Conservation (phyloP, 2,329 filamentous ascomycete genomes). For the Ophiostoma quercus region DNA sequence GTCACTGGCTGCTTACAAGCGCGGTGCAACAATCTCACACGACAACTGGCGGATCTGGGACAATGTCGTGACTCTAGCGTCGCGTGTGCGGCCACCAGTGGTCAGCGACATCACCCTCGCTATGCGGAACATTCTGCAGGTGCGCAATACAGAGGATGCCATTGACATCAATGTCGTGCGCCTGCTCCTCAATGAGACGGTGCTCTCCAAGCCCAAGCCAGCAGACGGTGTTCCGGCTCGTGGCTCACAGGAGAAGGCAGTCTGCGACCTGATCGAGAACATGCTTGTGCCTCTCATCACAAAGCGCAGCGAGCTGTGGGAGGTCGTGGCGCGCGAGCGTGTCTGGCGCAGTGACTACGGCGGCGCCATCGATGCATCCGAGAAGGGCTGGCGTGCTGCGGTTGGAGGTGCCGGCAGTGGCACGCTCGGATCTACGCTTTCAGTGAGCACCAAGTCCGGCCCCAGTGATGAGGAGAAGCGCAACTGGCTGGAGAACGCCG, state of each 20-base stretch:
- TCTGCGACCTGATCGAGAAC: conserved; percentile 69
- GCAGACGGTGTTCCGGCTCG: conserved; percentile 43
- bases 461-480: conserved; percentile 37
- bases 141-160: conserved; percentile 72
- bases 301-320: conserved; percentile 69
- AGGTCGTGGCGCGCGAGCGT: conserved; percentile 63
- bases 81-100: conserved; percentile 68
- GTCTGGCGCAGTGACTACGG: conserved; percentile 66
- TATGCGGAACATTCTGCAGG: conserved; percentile 66
- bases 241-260: conserved; percentile 56
- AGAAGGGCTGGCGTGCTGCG: conserved; percentile 82
- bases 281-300: conserved; percentile 80
- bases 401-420: conserved; percentile 34
- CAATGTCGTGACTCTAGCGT: conserved; percentile 83
- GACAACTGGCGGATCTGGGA: conserved; percentile 94
- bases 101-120: conserved; percentile 71
- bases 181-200: conserved; percentile 65
- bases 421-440: conserved; percentile 41
- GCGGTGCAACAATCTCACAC: conserved; percentile 75
- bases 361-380: conserved; percentile 73
- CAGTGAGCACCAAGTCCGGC: conserved; percentile 28
- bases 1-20: conserved; percentile 78
- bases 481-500: conserved; percentile 53
- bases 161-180: conserved; percentile 70
- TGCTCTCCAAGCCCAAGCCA: conserved; percentile 40